A percentile compares a stretch with the other conserved stretches of the same genome.
Evolutionary conservation across 306 rosid genomes (phyloP).

Genomic region (Glycine latifolia): DNA sequence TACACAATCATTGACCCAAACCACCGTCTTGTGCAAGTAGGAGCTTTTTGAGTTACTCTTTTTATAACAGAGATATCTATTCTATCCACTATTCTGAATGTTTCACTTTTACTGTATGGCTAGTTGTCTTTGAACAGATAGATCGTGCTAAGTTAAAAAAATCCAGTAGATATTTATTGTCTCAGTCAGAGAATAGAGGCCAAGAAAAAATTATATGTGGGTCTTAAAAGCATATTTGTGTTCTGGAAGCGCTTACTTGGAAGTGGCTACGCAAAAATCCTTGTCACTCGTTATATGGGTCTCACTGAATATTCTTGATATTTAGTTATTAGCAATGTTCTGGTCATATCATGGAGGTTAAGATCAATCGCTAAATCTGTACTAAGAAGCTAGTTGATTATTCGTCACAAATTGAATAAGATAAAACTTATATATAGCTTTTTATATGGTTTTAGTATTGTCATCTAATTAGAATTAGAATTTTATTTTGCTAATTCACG

Average conservation of each 20-base stretch:
- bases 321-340: not conserved
- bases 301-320: not conserved
- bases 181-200: not conserved
- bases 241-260: not conserved
- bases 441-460: not conserved
- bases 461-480: not conserved
- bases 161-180: not conserved
- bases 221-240: slow-evolving; percentile 5
- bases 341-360: not conserved
- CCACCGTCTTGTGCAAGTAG: not conserved
- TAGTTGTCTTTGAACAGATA: not conserved
- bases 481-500: not conserved
- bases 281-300: not conserved
- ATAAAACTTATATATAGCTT: not conserved
- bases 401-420: not conserved
- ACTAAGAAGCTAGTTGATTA: not conserved
- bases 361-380: slow-evolving; percentile 18
- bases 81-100: not conserved
- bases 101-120: slow-evolving; percentile 5
- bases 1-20: not conserved
- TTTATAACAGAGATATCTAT: slow-evolving; percentile 2
- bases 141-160: not conserved
- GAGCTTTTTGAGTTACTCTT: slow-evolving; percentile 12
- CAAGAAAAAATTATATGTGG: slow-evolving; percentile 1
- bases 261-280: not conserved